phyloP scores from a whole-genome alignment of 2,329 filamentous ascomycete species.

The Xylariaceae sp. region DNA sequence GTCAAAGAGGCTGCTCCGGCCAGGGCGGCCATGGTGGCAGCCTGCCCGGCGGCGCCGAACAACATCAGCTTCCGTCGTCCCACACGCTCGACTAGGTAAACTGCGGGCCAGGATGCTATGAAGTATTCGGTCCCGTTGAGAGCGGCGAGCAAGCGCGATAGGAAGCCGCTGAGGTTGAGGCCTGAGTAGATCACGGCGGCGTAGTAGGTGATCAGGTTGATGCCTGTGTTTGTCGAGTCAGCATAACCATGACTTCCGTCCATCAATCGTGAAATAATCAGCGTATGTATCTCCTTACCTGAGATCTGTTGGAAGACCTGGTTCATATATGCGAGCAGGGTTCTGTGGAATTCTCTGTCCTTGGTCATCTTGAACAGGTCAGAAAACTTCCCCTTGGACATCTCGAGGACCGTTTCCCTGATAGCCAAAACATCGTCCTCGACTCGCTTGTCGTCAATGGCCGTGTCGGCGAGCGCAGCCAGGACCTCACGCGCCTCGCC shows the following conservation, averaged over 20 bases:
- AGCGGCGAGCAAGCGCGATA: conserved; percentile 53
- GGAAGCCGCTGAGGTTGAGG: conserved; percentile 47
- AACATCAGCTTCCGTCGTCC: conserved; percentile 68
- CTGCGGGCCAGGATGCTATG: conserved; percentile 53
- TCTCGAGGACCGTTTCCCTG: conserved; percentile 63
- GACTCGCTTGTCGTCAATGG: conserved; percentile 48
- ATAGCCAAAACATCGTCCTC: conserved; percentile 46
- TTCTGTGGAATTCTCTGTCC: conserved; percentile 49
- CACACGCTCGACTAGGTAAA: conserved; percentile 59
- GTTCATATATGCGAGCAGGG: conserved; percentile 50
- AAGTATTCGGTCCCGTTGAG: conserved; percentile 46
- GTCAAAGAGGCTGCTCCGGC: conserved; percentile 36
- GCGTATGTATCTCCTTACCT: too few species aligned
- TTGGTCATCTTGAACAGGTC: conserved; percentile 56
- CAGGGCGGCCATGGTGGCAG: conserved; percentile 60
- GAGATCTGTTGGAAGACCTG: conserved; percentile 51
- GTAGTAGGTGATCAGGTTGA: conserved; percentile 41
- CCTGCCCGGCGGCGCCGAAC: conserved; percentile 59
- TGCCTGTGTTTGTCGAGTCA: conserved; percentile 18
- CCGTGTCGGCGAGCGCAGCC: conserved; percentile 34
- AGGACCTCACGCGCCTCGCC: conserved; percentile 41
- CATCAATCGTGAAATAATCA: too few species aligned
- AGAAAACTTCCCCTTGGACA: conserved; percentile 45
- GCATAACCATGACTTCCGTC: too few species aligned
- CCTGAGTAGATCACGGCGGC: conserved; percentile 44